These are phyloP conservation scores for Aethionema arabicum DNA, from an alignment of 345 rosid species.

Conservation along the genomic window DNA sequence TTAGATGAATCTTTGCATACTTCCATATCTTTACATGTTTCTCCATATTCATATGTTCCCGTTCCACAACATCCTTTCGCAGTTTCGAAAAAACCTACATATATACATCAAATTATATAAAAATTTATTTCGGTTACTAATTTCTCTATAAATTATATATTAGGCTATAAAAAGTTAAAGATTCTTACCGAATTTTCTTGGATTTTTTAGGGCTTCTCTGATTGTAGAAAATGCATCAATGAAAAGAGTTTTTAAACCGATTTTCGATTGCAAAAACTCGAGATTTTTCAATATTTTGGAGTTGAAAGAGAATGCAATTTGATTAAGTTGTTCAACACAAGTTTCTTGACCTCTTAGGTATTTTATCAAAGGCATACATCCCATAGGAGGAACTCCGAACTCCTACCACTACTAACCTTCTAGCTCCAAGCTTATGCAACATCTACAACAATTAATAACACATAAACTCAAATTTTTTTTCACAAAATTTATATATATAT, in stretches of 20 bases:
- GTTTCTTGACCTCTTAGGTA: slow-evolving; percentile 45
- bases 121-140: background rate
- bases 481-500: background rate
- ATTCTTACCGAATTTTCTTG: slow-evolving; percentile 52
- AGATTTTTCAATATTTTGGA: slow-evolving; percentile 48
- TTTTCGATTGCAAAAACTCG: slow-evolving; percentile 26
- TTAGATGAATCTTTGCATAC: slow-evolving; percentile 62
- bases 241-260: slow-evolving; percentile 52
- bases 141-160: slow-evolving; percentile 2
- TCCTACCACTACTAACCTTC: slow-evolving; percentile 68
- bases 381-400: slow-evolving; percentile 90
- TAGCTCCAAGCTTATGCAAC: slow-evolving; percentile 58
- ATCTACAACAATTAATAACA: slow-evolving; percentile 41
- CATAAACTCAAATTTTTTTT: slow-evolving; percentile 6
- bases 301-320: slow-evolving; percentile 50
- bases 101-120: background rate
- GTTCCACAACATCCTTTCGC: slow-evolving; percentile 79
- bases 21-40: slow-evolving; percentile 57
- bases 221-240: slow-evolving; percentile 53
- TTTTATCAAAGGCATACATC: slow-evolving; percentile 81
- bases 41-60: slow-evolving; percentile 69
- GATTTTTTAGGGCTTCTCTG: slow-evolving; percentile 48
- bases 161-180: background rate
- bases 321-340: slow-evolving; percentile 57
- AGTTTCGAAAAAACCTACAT: slow-evolving; percentile 55